Conservation (phyloP, 345 rosid genomes). For the Lagerstroemia speciosa region DNA sequence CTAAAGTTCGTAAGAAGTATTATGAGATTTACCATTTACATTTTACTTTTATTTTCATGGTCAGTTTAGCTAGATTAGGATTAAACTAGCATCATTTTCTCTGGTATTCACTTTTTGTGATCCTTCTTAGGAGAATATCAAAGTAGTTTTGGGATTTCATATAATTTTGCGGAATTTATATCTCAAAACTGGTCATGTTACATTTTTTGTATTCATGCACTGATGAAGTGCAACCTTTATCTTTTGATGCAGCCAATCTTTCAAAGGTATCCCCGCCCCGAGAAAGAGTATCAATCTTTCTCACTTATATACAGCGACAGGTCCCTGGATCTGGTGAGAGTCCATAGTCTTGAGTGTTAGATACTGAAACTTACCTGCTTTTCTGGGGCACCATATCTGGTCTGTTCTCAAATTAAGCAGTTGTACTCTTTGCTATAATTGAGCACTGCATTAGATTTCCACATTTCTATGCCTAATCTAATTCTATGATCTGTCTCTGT, state of each 20-base stretch:
- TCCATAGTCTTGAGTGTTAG: slow-evolving; percentile 2
- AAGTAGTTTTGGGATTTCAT: too few relatives aligned
- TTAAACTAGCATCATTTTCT: not conserved
- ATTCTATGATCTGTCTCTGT: slow-evolving; percentile 8
- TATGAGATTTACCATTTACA: not conserved
- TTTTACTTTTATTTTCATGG: not conserved
- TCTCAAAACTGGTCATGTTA: not conserved
- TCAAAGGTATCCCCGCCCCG: slow-evolving; percentile 96
- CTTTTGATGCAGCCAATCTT: slow-evolving; percentile 74
- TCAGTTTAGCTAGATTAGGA: not conserved
- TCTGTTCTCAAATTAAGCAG: slow-evolving; percentile 3
- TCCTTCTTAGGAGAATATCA: too few relatives aligned
- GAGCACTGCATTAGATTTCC: not conserved
- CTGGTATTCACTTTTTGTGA: not conserved
- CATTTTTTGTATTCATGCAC: not conserved
- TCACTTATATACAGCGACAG: slow-evolving; percentile 93
- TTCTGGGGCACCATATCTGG: too few relatives aligned
- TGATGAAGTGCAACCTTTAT: slow-evolving; percentile 1
- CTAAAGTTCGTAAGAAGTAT: not conserved
- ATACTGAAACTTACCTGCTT: not conserved
- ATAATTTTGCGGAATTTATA: too few relatives aligned
- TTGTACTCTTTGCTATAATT: not conserved
- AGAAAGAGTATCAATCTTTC: slow-evolving; percentile 98
- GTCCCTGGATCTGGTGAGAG: slow-evolving; percentile 83
- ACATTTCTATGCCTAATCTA: slow-evolving; percentile 11